phyloP scores from a whole-genome alignment of 495 filamentous ascomycete species.

The Sporormia fimetaria region DNA sequence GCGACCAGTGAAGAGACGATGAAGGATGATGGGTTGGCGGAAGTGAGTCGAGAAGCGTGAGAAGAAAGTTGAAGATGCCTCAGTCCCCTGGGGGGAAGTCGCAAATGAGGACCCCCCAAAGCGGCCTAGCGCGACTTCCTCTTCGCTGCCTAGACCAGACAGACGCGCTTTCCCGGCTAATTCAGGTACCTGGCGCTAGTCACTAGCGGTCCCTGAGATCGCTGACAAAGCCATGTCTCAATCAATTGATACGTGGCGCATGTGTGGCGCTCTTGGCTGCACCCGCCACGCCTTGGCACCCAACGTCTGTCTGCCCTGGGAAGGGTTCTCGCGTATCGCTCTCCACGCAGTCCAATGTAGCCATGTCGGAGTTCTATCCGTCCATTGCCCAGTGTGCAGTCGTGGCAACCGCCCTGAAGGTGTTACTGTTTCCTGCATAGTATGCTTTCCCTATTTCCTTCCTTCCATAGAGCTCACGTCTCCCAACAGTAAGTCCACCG shows the following conservation, averaged over 20 bases:
- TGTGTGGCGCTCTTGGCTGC: too few species aligned
- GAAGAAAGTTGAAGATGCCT: constrained; percentile 4
- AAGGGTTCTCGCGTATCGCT: constrained; percentile 8
- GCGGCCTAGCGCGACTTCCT: constrained; percentile 4
- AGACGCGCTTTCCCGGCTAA: background rate
- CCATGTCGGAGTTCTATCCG: constrained; percentile 73
- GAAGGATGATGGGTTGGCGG: constrained; percentile 1
- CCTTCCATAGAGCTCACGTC: constrained; percentile 9
- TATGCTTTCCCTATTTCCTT: constrained; percentile 39
- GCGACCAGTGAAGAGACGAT: constrained; percentile 6
- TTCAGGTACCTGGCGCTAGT: too few species aligned
- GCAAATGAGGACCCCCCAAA: constrained; percentile 14
- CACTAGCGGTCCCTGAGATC: too few species aligned
- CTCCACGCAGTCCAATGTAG: constrained; percentile 12
- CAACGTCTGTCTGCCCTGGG: constrained; percentile 3
- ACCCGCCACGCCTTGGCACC: too few species aligned
- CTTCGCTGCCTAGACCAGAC: background rate
- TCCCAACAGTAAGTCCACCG: constrained; percentile 78
- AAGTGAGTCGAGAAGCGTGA: constrained; percentile 1
- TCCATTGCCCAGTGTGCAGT: constrained; percentile 78
- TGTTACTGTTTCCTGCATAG: constrained; percentile 94
- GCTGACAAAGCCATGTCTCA: background rate
- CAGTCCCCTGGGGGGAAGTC: constrained; percentile 15
- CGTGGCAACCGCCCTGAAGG: constrained; percentile 79
- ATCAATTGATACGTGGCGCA: background rate